phyloP scores from a whole-genome alignment of 2,329 filamentous ascomycete species.

The Ophiocordyceps camponoti-leonardi region DNA sequence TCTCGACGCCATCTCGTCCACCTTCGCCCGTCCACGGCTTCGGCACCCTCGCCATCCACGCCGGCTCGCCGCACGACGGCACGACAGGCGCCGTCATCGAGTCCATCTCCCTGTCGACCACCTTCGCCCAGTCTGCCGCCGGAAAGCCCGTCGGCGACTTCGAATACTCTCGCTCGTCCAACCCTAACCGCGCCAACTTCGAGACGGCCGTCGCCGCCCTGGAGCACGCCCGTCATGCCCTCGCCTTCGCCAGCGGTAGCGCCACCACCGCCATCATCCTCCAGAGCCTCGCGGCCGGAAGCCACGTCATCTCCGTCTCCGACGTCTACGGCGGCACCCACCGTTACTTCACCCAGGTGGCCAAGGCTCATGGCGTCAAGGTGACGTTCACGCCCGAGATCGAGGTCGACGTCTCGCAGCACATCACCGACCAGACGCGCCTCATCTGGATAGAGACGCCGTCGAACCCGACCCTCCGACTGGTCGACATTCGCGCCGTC shows the following conservation, averaged over 20 bases:
- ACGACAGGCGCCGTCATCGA: conserved; percentile 90
- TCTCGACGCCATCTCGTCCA: conserved; percentile 57
- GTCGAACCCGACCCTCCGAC: conserved; percentile 80
- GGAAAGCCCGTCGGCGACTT: conserved; percentile 76
- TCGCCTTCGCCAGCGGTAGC: conserved; percentile 88
- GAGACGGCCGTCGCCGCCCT: conserved; percentile 81
- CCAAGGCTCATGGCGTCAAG: conserved; percentile 79
- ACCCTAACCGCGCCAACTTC: conserved; percentile 92
- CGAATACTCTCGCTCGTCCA: conserved; percentile 86
- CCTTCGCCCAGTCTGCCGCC: conserved; percentile 80
- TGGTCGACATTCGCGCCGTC: conserved; percentile 85
- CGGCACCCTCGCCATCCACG: conserved; percentile 88
- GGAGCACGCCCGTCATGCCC: conserved; percentile 80
- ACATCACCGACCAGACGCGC: conserved; percentile 81
- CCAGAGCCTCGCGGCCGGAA: conserved; percentile 77
- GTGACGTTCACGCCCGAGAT: conserved; percentile 92
- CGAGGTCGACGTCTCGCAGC: conserved; percentile 66
- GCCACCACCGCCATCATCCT: conserved; percentile 87
- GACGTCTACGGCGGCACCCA: conserved; percentile 98
- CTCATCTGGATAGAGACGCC: conserved; percentile 92
- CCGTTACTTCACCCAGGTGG: conserved; percentile 96
- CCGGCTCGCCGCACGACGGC: conserved; percentile 79
- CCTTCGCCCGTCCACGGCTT: conserved; percentile 62
- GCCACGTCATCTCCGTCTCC: conserved; percentile 89
- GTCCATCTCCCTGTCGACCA: conserved; percentile 88